Evolutionary conservation across 768 basidiomycete species (phyloP), one percentile per base, ranked within the genome.

Genomic region (Macrolepiota albuminosa): DNA sequence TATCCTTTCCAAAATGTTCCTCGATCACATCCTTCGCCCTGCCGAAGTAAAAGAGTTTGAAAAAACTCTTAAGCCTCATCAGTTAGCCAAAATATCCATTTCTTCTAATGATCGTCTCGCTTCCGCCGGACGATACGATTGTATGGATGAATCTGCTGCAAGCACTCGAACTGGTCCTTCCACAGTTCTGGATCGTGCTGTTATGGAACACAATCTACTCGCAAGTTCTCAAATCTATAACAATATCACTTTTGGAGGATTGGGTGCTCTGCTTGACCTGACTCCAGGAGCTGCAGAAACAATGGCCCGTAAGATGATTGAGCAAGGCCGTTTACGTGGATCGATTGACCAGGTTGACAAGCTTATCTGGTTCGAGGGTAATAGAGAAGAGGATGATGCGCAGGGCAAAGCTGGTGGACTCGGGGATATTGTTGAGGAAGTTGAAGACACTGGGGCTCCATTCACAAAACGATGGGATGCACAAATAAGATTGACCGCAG

Each of bases 241-340:
- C 71, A 98, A 98, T 67, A 97, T 99, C 76, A 92, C 93, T 31
- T 98, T 98, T 75, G 78, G 83, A 31, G 97, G 96, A n/a, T 75
- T 98, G 10, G 97, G 97, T 24, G 85, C 90, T 1, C 77, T 98
- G 16, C 80, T 99, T 50, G 92, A 94, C 69, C 76, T 98, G 63
- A 89, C 92, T 4, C 90, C 96, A 14, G 89, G 89, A 31, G 94
- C 93, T 16, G 96, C 96, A 18, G 97, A 99, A 74, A 93, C 88
- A 0, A 98, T 98, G 90, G 95, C 96, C 10, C 84, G 96, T 55
- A 92, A 91, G 70, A 99, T 99, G 97, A 97, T 99, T 54, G 95
- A 98, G 70, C 97, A 99, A 74, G 91, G 93, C 9, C 88, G 97
- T 57, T 75, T 98, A 61, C 87, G 91, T 62, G 97, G 91, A 31